Conservation (phyloP, 768 basidiomycete species). For the Russula virescens region DNA sequence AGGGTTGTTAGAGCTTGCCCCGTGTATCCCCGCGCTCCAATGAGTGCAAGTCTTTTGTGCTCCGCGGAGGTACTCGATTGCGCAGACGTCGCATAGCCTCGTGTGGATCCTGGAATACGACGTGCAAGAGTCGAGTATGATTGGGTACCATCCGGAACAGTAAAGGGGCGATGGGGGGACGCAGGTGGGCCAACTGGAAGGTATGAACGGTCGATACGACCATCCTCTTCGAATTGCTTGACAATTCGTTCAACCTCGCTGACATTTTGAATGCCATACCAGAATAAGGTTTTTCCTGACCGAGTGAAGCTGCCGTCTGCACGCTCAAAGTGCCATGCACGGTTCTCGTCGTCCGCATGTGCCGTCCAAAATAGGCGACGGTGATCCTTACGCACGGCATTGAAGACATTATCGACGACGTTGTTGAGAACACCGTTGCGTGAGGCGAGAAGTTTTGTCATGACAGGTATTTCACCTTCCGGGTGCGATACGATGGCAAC, state of each 20-base stretch:
- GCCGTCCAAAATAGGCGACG: constrained; percentile 97
- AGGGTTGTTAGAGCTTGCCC: constrained; percentile 87
- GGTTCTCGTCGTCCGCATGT: constrained; percentile 91
- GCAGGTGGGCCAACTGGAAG: constrained; percentile 80
- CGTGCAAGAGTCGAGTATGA: constrained; percentile 56
- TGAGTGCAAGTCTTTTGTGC: constrained; percentile 86
- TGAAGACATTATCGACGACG: constrained; percentile 96
- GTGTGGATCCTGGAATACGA: constrained; percentile 43
- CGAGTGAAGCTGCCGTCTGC: constrained; percentile 97
- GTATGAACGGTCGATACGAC: constrained; percentile 82
- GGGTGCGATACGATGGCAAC: constrained; percentile 93
- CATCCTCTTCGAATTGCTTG: constrained; percentile 58
- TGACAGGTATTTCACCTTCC: constrained; percentile 77
- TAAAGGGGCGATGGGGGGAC: constrained; percentile 44
- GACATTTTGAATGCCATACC: constrained; percentile 93
- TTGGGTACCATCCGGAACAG: constrained; percentile 40
- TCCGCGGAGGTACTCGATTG: constrained; percentile 43
- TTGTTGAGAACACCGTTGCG: constrained; percentile 88
- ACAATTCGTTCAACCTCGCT: constrained; percentile 87
- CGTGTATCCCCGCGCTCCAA: constrained; percentile 94
- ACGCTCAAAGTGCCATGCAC: constrained; percentile 97
- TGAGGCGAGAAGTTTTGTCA: constrained; percentile 89
- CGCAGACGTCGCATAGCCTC: constrained; percentile 78
- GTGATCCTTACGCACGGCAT: constrained; percentile 93
- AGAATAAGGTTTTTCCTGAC: constrained; percentile 90